A percentile compares a stretch with the other conserved stretches of the same genome.
These are phyloP conservation scores for Cenococcum geophilum DNA, from an alignment of 495 filamentous ascomycete species.

Conservation along the genomic window DNA sequence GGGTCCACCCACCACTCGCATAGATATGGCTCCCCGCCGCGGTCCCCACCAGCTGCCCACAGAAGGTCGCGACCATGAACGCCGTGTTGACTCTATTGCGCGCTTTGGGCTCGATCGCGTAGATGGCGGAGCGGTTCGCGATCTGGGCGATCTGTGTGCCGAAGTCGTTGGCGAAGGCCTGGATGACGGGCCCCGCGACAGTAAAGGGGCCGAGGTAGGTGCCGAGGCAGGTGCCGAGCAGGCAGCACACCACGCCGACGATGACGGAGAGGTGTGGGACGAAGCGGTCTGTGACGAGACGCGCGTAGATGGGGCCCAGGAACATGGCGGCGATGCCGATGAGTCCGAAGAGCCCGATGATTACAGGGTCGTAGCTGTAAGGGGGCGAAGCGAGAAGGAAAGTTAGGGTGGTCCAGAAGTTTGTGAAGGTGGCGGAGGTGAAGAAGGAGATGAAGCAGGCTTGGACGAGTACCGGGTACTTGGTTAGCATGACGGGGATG, in stretches of 20 bases:
- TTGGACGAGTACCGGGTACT: slow-evolving; percentile 64
- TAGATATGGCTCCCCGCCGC: slow-evolving; percentile 66
- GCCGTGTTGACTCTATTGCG: slow-evolving; percentile 75
- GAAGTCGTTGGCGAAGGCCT: slow-evolving; percentile 67
- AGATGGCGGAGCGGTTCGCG: slow-evolving; percentile 66
- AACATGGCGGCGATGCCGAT: slow-evolving; percentile 66
- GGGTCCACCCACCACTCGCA: slow-evolving; percentile 62
- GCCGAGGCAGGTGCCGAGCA: slow-evolving; percentile 63
- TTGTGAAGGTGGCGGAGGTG: slow-evolving; percentile 54
- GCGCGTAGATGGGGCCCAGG: slow-evolving; percentile 60
- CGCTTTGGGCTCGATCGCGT: slow-evolving; percentile 62
- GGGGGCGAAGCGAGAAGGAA: slow-evolving; percentile 66
- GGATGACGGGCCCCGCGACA: slow-evolving; percentile 67
- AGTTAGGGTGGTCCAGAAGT: slow-evolving; percentile 77
- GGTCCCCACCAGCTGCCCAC: slow-evolving; percentile 71
- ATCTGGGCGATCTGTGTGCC: slow-evolving; percentile 71
- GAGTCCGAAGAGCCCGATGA: slow-evolving; percentile 72
- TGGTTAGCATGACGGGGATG: slow-evolving; percentile 55
- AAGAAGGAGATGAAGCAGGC: slow-evolving; percentile 55
- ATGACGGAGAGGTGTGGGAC: slow-evolving; percentile 61
- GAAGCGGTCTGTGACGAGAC: slow-evolving; percentile 64
- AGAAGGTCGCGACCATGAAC: slow-evolving; percentile 72
- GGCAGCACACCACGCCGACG: slow-evolving; percentile 51
- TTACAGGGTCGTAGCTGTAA: slow-evolving; percentile 59
- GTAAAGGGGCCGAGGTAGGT: slow-evolving; percentile 63